A percentile compares a stretch with the other conserved stretches of the same genome.
Evolutionary conservation across 1,139 yeast genomes (phyloP).

Genomic region (Suhomyces bolitotheri): DNA sequence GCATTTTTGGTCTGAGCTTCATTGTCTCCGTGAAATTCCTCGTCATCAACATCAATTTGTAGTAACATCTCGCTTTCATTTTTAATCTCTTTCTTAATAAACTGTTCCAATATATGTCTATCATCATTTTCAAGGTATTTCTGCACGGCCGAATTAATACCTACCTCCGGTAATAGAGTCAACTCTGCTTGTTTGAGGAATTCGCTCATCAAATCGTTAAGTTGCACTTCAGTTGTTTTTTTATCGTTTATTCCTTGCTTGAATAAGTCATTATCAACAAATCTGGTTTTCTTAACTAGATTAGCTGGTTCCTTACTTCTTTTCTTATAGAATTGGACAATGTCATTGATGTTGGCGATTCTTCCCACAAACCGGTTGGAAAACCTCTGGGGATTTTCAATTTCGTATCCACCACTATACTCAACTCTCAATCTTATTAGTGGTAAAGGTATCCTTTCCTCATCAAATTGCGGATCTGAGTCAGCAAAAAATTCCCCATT

Average conservation of each 20-base stretch:
- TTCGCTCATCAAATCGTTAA: slow-evolving; percentile 61
- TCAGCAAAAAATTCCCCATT: slow-evolving; percentile 30
- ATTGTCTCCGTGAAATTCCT: slow-evolving; percentile 32
- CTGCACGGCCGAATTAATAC: slow-evolving; percentile 71
- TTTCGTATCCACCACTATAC: slow-evolving; percentile 85
- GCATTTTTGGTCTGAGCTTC: slow-evolving; percentile 29
- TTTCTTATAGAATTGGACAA: slow-evolving; percentile 67
- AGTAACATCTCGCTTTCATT: slow-evolving; percentile 61
- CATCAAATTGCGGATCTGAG: slow-evolving; percentile 17
- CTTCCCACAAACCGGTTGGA: slow-evolving; percentile 87
- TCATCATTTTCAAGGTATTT: slow-evolving; percentile 82
- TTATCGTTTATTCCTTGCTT: slow-evolving; percentile 21
- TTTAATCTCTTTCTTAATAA: slow-evolving; percentile 65
- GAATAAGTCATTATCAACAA: slow-evolving; percentile 24
- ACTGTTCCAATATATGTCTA: slow-evolving; percentile 64
- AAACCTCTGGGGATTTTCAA: slow-evolving; percentile 86
- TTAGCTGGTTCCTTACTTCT: slow-evolving; percentile 21
- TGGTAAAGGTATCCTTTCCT: slow-evolving; percentile 59
- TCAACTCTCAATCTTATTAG: slow-evolving; percentile 81
- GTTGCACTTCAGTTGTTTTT: slow-evolving; percentile 43
- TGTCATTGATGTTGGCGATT: slow-evolving; percentile 88
- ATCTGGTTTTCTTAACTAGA: slow-evolving; percentile 20
- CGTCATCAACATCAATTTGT: slow-evolving; percentile 40
- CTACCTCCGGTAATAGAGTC: slow-evolving; percentile 72
- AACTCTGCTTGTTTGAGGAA: slow-evolving; percentile 64